A percentile compares a stretch with the other conserved stretches of the same genome.
phyloP scores from a whole-genome alignment of 78 protist genomes.

The Corallochytrium limacisporum region DNA sequence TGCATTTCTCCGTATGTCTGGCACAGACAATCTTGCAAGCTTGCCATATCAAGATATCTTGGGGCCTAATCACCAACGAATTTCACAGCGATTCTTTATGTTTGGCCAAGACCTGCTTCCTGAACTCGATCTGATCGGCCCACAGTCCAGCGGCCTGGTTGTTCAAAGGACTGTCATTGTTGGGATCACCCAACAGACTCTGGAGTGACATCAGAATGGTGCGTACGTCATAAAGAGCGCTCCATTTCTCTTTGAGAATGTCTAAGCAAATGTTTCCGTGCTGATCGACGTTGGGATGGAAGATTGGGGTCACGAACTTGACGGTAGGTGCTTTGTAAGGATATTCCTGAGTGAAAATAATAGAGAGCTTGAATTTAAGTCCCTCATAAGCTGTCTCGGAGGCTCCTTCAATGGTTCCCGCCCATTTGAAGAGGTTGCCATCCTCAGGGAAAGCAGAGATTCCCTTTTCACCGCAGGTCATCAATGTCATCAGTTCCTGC shows the following conservation, averaged over 20 bases:
- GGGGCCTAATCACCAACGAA: too few species aligned
- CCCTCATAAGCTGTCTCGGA: slow-evolving; percentile 79
- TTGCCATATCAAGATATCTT: too few species aligned
- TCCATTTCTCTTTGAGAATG: slow-evolving; percentile 82
- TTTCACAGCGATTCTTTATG: too few species aligned
- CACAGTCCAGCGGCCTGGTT: slow-evolving; percentile 73
- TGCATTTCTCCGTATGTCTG: too few species aligned
- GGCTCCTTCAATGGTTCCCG: too few species aligned
- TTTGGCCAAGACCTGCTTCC: background rate
- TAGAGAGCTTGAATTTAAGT: slow-evolving; percentile 42
- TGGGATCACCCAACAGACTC: slow-evolving; percentile 72
- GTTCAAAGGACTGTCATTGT: slow-evolving; percentile 80
- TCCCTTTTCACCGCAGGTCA: too few species aligned
- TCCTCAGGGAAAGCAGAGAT: too few species aligned
- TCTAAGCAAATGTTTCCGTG: slow-evolving; percentile 81
- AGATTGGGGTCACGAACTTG: slow-evolving; percentile 64
- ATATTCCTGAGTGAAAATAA: slow-evolving; percentile 55
- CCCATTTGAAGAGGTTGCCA: too few species aligned
- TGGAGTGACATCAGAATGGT: slow-evolving; percentile 67
- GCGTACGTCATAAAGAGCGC: slow-evolving; percentile 67
- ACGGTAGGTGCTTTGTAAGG: slow-evolving; percentile 79
- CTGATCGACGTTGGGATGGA: slow-evolving; percentile 80
- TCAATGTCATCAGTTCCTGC: too few species aligned
- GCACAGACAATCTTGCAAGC: too few species aligned
- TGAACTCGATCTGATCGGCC: slow-evolving; percentile 38